These are phyloP conservation scores for Penicillium janthinellum DNA, from an alignment of 2,329 filamentous ascomycete species.

Conservation along the genomic window DNA sequence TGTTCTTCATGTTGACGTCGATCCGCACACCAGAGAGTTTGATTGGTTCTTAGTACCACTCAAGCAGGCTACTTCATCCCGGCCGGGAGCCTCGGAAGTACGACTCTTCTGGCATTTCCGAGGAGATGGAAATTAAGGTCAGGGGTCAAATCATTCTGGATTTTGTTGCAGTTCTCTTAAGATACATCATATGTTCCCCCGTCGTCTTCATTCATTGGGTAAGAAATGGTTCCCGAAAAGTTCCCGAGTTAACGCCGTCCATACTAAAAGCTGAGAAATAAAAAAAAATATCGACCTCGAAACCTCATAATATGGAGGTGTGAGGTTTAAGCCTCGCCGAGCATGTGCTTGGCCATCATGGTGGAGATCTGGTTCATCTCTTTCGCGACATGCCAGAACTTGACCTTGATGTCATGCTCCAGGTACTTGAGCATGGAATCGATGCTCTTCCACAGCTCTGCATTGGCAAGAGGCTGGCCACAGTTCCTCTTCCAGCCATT, in stretches of 20 bases:
- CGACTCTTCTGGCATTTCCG: neutral
- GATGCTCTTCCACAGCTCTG: constrained; percentile 25
- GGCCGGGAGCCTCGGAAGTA: neutral
- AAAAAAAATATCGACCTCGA: neutral
- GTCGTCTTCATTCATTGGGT: neutral
- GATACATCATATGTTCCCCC: neutral
- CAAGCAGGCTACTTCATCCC: neutral
- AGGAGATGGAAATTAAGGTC: neutral
- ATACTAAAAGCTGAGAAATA: neutral
- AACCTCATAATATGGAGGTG: neutral
- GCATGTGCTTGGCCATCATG: neutral
- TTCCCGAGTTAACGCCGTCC: neutral
- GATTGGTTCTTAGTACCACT: neutral
- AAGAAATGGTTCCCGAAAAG: neutral
- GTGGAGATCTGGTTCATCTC: constrained; percentile 1
- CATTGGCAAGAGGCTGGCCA: constrained; percentile 28
- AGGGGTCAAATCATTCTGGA: neutral
- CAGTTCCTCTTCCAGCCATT: constrained; percentile 31
- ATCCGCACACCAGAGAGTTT: neutral
- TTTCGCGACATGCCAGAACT: constrained; percentile 10
- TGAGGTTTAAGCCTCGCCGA: neutral
- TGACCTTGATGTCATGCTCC: constrained; percentile 11
- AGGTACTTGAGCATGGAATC: constrained; percentile 22
- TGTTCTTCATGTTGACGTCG: constrained; percentile 1
- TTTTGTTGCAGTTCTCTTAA: neutral